A percentile compares a stretch with the other conserved stretches of the same genome.
Evolutionary conservation across 2,329 filamentous ascomycete species (phyloP).

Genomic region (Neonectria neomacrospora): DNA sequence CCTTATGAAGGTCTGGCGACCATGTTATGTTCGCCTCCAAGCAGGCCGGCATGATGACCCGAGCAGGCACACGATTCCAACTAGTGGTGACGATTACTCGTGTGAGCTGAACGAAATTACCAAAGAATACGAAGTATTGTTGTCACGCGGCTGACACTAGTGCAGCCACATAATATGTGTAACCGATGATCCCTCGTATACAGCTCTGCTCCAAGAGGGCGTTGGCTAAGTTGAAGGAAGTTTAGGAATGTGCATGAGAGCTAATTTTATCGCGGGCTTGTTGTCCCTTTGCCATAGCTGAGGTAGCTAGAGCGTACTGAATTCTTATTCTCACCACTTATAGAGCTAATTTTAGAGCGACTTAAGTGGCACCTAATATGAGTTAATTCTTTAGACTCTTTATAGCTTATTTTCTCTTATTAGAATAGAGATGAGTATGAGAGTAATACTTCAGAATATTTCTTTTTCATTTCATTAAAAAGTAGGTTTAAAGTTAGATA

Average conservation of each 20-base stretch:
- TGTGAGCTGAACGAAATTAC: neutral
- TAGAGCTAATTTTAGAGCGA: too few species aligned
- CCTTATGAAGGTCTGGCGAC: neutral
- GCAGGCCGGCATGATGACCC: constrained; percentile 28
- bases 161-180: neutral
- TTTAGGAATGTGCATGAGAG: neutral
- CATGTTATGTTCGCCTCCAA: neutral
- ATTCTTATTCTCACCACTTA: too few species aligned
- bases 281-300: too few species aligned
- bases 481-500: too few species aligned
- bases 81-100: neutral
- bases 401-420: too few species aligned
- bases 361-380: too few species aligned
- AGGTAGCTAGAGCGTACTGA: too few species aligned
- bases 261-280: too few species aligned
- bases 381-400: too few species aligned
- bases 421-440: too few species aligned
- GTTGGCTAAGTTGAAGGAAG: neutral
- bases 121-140: neutral
- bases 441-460: too few species aligned
- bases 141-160: neutral
- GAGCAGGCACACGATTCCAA: neutral
- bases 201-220: neutral
- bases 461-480: too few species aligned
- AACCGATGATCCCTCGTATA: neutral